Evolutionary conservation across 2,329 filamentous ascomycete genomes (phyloP).

Genomic region (Geosmithia morbida): DNA sequence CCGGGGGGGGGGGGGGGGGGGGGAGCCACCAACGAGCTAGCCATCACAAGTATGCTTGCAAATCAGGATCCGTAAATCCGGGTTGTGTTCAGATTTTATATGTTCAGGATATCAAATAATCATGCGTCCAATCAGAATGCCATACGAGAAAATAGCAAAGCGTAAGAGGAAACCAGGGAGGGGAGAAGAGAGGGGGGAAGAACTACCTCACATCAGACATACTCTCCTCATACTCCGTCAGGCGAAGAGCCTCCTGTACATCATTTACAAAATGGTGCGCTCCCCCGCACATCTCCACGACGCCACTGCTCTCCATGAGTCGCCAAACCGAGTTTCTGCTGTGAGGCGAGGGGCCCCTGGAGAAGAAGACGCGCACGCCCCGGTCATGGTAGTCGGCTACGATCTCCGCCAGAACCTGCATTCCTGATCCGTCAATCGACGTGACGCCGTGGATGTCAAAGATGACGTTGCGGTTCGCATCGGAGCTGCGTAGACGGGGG

Average conservation of each 20-base stretch:
- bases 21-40: no score
- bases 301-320: conserved; percentile 66
- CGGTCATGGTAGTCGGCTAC: conserved; percentile 65
- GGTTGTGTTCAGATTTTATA: no score
- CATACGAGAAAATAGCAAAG: not conserved
- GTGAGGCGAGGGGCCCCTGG: conserved; percentile 33
- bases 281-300: conserved; percentile 72
- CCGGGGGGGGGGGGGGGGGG: no score
- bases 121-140: no score
- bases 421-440: conserved; percentile 81
- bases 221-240: conserved; percentile 60
- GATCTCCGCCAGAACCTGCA: conserved; percentile 84
- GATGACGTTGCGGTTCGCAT: conserved; percentile 81
- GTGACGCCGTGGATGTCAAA: conserved; percentile 98
- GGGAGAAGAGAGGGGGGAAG: not conserved
- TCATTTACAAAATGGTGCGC: conserved; percentile 63
- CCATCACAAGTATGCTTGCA: no score
- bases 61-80: no score
- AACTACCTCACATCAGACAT: conserved; percentile 6
- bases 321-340: conserved; percentile 43
- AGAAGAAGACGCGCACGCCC: conserved; percentile 66
- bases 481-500: conserved; percentile 60
- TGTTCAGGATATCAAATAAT: no score
- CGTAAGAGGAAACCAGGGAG: not conserved
- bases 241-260: conserved; percentile 69